A percentile compares a stretch with the other conserved stretches of the same genome.
Evolutionary conservation across 352 stramenopile species (phyloP).

Genomic region (Blastocystis sp.): DNA sequence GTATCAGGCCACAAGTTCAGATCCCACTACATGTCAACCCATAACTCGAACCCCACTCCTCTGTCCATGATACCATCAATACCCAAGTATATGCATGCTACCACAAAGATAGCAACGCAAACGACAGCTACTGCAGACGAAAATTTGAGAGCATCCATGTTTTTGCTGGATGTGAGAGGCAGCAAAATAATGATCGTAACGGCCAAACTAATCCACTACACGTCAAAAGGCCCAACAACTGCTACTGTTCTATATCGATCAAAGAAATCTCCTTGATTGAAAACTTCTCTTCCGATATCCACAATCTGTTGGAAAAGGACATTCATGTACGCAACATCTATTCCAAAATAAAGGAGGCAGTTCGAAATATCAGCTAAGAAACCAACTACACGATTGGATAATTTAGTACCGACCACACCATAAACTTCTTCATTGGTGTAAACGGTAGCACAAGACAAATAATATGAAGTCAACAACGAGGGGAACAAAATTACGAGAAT

Average conservation of each 20-base stretch:
- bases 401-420: neutral
- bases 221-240: neutral
- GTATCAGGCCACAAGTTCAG: neutral
- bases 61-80: neutral
- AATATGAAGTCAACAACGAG: slow-evolving; percentile 32
- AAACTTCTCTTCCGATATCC: slow-evolving; percentile 10
- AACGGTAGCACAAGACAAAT: slow-evolving; percentile 16
- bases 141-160: slow-evolving; percentile 45
- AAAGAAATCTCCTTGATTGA: neutral
- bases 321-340: slow-evolving; percentile 50
- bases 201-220: neutral
- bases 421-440: slow-evolving; percentile 36
- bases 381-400: slow-evolving; percentile 29
- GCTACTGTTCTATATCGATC: neutral
- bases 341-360: slow-evolving; percentile 40
- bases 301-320: slow-evolving; percentile 38
- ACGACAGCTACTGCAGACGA: slow-evolving; percentile 17
- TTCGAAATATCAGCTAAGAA: neutral
- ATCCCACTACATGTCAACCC: neutral
- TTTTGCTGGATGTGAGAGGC: slow-evolving; percentile 39
- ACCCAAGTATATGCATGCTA: slow-evolving; percentile 40
- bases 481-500: slow-evolving; percentile 36
- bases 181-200: slow-evolving; percentile 36
- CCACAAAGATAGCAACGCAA: slow-evolving; percentile 23
- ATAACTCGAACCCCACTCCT: neutral